A percentile compares a stretch with the other conserved stretches of the same genome.
Conservation (phyloP, 768 basidiomycete species). For the Amylocystis lapponica region DNA sequence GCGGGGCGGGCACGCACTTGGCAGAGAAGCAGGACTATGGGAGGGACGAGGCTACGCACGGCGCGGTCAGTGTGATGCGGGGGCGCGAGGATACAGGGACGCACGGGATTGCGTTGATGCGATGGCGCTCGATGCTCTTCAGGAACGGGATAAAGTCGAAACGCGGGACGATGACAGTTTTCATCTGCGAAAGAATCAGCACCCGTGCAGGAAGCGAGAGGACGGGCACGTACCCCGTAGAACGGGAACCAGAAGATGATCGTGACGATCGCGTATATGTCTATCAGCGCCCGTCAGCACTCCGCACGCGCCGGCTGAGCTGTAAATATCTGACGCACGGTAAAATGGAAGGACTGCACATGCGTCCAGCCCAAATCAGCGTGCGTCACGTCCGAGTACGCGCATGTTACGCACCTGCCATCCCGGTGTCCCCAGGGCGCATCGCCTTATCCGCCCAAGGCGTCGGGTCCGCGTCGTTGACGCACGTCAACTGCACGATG, state of each 20-base stretch:
- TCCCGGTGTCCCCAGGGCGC: slow-evolving; percentile 54
- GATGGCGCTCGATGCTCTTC: slow-evolving; percentile 28
- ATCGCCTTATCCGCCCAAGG: slow-evolving; percentile 43
- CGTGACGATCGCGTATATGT: slow-evolving; percentile 35
- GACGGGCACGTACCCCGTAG: slow-evolving; percentile 20
- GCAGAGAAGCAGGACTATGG: slow-evolving; percentile 30
- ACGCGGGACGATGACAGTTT: slow-evolving; percentile 28
- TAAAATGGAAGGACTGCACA: slow-evolving; percentile 24
- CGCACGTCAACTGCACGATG: slow-evolving; percentile 32
- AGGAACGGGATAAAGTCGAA: slow-evolving; percentile 29
- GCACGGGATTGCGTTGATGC: slow-evolving; percentile 27
- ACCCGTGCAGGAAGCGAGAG: too few species aligned
- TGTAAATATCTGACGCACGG: slow-evolving; percentile 13
- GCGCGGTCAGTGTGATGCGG: not conserved
- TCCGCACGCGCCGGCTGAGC: not conserved
- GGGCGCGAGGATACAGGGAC: not conserved
- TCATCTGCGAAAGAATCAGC: slow-evolving; percentile 13
- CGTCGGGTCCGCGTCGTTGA: slow-evolving; percentile 33
- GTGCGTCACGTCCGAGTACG: not conserved
- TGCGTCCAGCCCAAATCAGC: not conserved
- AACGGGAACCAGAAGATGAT: slow-evolving; percentile 24
- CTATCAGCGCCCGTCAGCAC: slow-evolving; percentile 23
- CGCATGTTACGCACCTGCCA: slow-evolving; percentile 40
- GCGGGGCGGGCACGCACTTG: slow-evolving; percentile 21
- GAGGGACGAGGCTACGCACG: slow-evolving; percentile 26